Evolutionary conservation across 2,329 filamentous ascomycete species (phyloP).

Genomic region (Calonectria pteridis): DNA sequence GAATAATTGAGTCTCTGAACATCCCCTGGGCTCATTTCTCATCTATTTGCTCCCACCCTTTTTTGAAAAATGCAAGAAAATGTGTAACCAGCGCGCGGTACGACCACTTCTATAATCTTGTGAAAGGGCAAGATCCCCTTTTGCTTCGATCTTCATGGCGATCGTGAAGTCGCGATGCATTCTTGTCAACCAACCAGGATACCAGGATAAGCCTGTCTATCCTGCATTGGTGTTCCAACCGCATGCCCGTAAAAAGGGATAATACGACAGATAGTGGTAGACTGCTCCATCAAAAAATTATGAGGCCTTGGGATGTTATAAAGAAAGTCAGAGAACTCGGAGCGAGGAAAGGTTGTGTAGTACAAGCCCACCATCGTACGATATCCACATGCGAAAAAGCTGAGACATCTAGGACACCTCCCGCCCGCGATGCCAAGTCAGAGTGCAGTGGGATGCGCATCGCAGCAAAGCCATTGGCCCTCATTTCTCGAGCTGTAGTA

Average conservation of each 20-base stretch:
- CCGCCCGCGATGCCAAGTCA: neutral
- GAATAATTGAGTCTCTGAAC: neutral
- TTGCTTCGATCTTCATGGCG: neutral
- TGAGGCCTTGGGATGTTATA: neutral
- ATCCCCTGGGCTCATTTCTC: neutral
- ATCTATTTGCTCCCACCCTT: neutral
- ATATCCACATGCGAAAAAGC: conserved; percentile 1
- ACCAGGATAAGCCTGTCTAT: neutral
- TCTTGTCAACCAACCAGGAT: neutral
- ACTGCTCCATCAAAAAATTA: neutral
- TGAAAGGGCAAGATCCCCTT: neutral
- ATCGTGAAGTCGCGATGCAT: neutral
- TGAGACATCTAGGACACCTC: neutral
- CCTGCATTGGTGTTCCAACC: neutral
- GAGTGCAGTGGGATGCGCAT: neutral
- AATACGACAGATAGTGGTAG: neutral
- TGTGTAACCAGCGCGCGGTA: neutral
- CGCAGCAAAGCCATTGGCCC: neutral
- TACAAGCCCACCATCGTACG: conserved; percentile 16
- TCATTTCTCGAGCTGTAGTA: neutral
- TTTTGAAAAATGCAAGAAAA: neutral
- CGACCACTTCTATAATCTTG: neutral
- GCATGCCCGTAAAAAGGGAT: neutral
- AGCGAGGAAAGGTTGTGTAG: neutral
- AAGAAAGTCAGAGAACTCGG: neutral